These are phyloP conservation scores for Polygonum maritimum DNA, from an alignment of 148 eudicot species.

Conservation along the genomic window DNA sequence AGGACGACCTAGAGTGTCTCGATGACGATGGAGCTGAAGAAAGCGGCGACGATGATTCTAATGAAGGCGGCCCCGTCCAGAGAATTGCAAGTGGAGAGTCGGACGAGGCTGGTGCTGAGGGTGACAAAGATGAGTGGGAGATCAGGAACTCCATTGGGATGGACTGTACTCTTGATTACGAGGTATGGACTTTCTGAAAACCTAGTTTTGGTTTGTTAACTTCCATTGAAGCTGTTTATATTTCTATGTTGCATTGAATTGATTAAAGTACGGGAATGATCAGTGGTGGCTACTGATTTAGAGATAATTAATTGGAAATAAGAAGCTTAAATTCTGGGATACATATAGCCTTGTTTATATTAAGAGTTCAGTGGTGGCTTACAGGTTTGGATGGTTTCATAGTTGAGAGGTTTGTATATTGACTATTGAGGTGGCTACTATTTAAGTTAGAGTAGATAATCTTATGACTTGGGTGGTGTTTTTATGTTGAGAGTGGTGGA, in stretches of 20 bases:
- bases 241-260: too few relatives aligned
- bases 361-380: too few relatives aligned
- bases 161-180: constrained; percentile 60
- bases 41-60: constrained; percentile 15
- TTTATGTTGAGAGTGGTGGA: too few relatives aligned
- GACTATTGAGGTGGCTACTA: not conserved
- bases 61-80: constrained; percentile 5
- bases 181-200: constrained; percentile 25
- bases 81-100: not conserved
- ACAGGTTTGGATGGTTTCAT: too few relatives aligned
- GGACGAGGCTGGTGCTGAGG: constrained; percentile 14
- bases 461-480: not conserved
- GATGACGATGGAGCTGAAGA: constrained; percentile 19
- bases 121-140: constrained; percentile 29
- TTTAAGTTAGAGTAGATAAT: not conserved
- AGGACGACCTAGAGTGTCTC: constrained; percentile 25
- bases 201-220: not conserved
- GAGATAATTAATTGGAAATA: not conserved
- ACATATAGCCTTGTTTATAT: not conserved
- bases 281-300: not conserved
- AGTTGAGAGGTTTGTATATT: not conserved
- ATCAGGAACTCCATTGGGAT: constrained; percentile 47
- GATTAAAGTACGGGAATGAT: too few relatives aligned
- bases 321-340: not conserved
- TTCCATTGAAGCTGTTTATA: too few relatives aligned